Evolutionary conservation across 2,329 filamentous ascomycete species (phyloP).

Genomic region (Cercospora sp.): DNA sequence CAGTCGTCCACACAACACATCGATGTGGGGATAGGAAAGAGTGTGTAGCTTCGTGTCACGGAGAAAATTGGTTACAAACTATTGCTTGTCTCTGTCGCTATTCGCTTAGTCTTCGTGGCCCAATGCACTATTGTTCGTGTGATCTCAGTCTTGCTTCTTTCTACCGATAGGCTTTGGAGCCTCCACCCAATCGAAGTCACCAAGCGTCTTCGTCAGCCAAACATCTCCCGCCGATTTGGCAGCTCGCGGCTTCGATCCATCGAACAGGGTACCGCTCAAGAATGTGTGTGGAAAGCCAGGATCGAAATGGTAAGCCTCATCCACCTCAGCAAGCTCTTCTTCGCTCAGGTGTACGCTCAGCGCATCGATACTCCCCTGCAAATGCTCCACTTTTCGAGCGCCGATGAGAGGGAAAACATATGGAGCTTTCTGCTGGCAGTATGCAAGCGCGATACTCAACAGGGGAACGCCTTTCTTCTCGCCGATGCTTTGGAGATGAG

Average conservation of each 20-base stretch:
- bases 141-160: neutral
- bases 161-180: neutral
- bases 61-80: neutral
- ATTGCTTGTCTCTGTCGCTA: neutral
- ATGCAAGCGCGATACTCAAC: neutral
- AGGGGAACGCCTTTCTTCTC: neutral
- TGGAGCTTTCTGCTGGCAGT: conserved; percentile 11
- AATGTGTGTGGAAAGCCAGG: conserved; percentile 68
- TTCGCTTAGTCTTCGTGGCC: neutral
- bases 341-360: conserved; percentile 60
- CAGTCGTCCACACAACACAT: neutral
- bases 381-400: conserved; percentile 67
- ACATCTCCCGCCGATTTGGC: neutral
- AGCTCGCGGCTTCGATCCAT: neutral
- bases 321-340: conserved; percentile 67
- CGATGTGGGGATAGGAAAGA: neutral
- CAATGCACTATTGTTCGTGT: neutral
- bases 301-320: conserved; percentile 62
- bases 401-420: conserved; percentile 64
- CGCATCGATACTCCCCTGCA: conserved; percentile 69
- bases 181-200: neutral
- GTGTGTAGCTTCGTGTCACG: neutral
- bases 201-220: neutral
- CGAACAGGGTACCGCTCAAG: conserved; percentile 2
- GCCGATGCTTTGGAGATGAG: neutral